Percentiles rank a stretch among this genome's conserved stretches.
These are phyloP conservation scores for Capronia coronata DNA, from an alignment of 2,329 filamentous ascomycete genomes.

Conservation along the genomic window DNA sequence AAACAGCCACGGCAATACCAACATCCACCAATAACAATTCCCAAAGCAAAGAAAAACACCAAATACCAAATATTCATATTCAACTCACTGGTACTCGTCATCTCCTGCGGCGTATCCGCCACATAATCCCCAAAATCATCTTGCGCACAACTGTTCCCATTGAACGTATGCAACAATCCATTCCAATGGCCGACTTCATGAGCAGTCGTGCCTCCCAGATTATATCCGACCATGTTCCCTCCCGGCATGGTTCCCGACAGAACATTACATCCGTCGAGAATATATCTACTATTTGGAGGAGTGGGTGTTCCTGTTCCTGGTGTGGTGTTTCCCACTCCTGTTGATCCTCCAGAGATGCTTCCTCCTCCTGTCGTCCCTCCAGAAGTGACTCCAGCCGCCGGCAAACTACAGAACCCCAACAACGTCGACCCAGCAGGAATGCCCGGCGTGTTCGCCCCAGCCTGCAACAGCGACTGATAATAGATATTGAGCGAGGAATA, in stretches of 20 bases:
- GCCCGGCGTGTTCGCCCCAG: conserved; percentile 27
- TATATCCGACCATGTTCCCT: conserved; percentile 45
- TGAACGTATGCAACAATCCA: conserved; percentile 42
- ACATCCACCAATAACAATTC: too few species aligned
- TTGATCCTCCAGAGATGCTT: too few species aligned
- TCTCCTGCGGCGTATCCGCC: conserved; percentile 41
- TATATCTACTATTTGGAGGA: too few species aligned
- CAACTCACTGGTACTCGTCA: conserved; percentile 45
- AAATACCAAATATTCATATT: too few species aligned
- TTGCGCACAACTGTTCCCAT: conserved; percentile 35
- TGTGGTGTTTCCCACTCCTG: too few species aligned
- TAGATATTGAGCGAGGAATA: conserved; percentile 54
- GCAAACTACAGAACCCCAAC: conserved; percentile 51
- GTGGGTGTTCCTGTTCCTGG: too few species aligned
- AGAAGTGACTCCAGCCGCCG: conserved; percentile 37
- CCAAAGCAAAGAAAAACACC: too few species aligned
- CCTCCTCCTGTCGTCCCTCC: conserved; percentile 30
- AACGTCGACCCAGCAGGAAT: conserved; percentile 34
- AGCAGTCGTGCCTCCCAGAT: conserved; percentile 41
- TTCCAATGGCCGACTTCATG: conserved; percentile 46
- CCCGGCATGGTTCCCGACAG: conserved; percentile 53
- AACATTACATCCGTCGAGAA: conserved; percentile 52
- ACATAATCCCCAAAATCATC: conserved; percentile 39
- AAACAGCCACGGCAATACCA: too few species aligned
- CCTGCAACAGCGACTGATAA: conserved; percentile 50